A percentile compares a stretch with the other conserved stretches of the same genome.
phyloP scores from a whole-genome alignment of 352 stramenopile species.

The Globisporangium nodosum region DNA sequence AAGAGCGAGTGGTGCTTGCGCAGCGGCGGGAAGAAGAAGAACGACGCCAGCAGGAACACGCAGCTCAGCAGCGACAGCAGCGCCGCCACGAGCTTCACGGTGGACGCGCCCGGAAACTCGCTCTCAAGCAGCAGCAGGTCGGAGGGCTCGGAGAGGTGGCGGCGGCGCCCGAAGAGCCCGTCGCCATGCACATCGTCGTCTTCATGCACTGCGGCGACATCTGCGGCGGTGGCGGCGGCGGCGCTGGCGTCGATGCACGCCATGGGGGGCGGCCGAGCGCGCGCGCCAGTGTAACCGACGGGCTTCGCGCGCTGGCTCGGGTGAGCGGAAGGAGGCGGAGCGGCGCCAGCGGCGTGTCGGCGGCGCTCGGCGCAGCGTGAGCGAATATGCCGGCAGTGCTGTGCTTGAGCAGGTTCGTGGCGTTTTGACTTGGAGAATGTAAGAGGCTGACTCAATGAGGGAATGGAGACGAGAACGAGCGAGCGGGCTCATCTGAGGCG shows the following conservation, averaged over 20 bases:
- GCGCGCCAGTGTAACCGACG: neutral
- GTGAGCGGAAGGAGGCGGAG: neutral
- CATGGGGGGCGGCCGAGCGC: constrained; percentile 2
- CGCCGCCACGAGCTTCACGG: constrained; percentile 54
- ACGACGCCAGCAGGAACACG: constrained; percentile 73
- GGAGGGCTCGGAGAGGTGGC: neutral
- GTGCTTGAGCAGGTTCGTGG: neutral
- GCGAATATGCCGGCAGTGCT: neutral
- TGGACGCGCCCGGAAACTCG: constrained; percentile 51
- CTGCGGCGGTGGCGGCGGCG: neutral
- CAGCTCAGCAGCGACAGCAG: constrained; percentile 69
- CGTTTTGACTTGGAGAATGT: neutral
- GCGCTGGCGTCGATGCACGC: constrained; percentile 9
- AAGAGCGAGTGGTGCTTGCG: constrained; percentile 74
- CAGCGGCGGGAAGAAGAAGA: constrained; percentile 75
- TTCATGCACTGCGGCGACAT: constrained; percentile 13
- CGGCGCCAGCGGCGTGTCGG: neutral
- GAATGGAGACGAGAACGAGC: neutral
- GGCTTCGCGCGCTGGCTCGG: neutral
- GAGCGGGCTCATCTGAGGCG: neutral
- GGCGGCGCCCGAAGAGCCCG: constrained; percentile 22
- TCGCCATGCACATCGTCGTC: constrained; percentile 21
- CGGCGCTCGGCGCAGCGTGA: neutral
- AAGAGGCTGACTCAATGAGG: neutral
- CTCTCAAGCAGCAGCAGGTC: constrained; percentile 23